phyloP scores from a whole-genome alignment of 495 filamentous ascomycete species.

The Aspergillus bertholletiae region DNA sequence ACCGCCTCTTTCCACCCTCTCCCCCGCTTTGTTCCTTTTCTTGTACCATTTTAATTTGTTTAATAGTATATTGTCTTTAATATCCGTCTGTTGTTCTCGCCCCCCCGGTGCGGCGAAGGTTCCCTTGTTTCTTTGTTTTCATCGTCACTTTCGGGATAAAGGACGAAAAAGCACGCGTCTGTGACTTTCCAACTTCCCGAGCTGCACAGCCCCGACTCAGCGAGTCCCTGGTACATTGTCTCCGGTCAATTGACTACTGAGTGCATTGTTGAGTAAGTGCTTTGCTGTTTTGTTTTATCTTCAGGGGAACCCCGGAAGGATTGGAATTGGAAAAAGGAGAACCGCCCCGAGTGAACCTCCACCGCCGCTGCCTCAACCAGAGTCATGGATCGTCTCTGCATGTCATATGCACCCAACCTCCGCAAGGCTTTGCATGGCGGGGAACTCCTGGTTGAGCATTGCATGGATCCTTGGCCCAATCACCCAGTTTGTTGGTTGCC shows the following conservation, averaged over 20 bases:
- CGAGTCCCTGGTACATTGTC: not conserved
- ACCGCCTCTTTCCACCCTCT: constrained; percentile 18
- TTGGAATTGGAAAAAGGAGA: constrained; percentile 11
- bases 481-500: constrained; percentile 2
- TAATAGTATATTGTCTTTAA: constrained; percentile 10
- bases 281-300: not conserved
- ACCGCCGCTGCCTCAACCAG: constrained; percentile 5
- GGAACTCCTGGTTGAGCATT: not conserved
- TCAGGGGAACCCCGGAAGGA: not conserved
- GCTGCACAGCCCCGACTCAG: not conserved
- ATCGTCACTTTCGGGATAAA: not conserved
- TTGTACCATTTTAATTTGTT: constrained; percentile 18
- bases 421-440: not conserved
- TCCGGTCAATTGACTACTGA: not conserved
- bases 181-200: not conserved
- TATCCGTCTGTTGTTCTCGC: constrained; percentile 8
- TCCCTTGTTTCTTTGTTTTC: not conserved
- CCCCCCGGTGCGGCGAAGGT: not conserved
- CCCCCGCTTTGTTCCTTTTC: constrained; percentile 25
- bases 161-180: not conserved
- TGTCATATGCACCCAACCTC: not conserved
- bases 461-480: not conserved
- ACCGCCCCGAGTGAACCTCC: constrained; percentile 3
- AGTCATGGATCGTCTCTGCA: not conserved
- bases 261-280: not conserved